Evolutionary conservation across 768 basidiomycete genomes (phyloP), one percentile per base, ranked within the genome.

Genomic region (Lactarius hatsudake): DNA sequence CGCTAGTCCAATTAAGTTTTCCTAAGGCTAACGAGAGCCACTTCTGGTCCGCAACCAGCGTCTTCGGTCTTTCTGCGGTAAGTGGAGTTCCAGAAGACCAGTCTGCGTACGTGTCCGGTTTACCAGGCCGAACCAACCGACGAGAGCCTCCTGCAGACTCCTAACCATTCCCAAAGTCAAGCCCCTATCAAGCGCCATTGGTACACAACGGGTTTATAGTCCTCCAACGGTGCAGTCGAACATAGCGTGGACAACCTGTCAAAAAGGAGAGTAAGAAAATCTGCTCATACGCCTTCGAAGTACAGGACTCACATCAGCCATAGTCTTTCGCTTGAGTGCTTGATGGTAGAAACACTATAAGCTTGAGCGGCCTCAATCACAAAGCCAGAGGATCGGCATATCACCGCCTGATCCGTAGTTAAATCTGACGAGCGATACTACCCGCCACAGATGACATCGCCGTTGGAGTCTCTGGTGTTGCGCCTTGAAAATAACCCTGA

Each of bases 271-370:
- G 32, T 53, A 17, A 53, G 51, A 28, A 36, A 34, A 36, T 28
- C 58, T 28, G 34, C 60, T 28, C 36, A 69, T 71, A 9, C 71
- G 88, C 90, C 89, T 80, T 90, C 87, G 74, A 90, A 91, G 69
- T 91, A 90, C 0, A 86, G 34, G 89, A 5, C 87, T 79, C 1
- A 90, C 87, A 63, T 86, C 82, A 0, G 87, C 87, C 88, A 91
- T 90, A 71, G 91, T 88, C 4, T 75, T 28, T 71, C 20, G 43
- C 86, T 86, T 79, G 80, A 81, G 2, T 76, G 76, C 66, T 89
- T 0, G 78, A 64, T 0, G 83, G 81, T 3, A 86, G 77, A 0
- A 90, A 71, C 70, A 80, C 85, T 0, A 80, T 69, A 0, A 90
- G 69, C 62, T 87, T 84, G 3, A 75, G 75, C 0, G 79, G 73